Percentiles rank a stretch among this genome's conserved stretches.
These are phyloP conservation scores for Tricholoma matsutake DNA, from an alignment of 768 basidiomycete genomes.

Conservation along the genomic window DNA sequence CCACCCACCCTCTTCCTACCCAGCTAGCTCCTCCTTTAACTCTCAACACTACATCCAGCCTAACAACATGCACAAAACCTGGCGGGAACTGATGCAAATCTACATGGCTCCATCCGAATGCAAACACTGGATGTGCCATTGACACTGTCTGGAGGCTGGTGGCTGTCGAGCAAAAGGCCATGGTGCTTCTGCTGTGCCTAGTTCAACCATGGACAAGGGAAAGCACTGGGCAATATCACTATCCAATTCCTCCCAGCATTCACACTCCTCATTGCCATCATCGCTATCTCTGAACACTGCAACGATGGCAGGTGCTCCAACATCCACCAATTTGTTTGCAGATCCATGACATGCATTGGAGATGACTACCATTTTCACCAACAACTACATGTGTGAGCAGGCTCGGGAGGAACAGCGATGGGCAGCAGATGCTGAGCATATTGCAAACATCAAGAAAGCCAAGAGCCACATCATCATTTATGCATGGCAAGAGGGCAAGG, in stretches of 20 bases:
- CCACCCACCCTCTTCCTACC: background rate
- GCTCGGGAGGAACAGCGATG: background rate
- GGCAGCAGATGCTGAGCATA: background rate
- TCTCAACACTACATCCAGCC: background rate
- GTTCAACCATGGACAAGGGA: background rate
- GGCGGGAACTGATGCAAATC: no score
- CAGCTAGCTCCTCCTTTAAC: background rate
- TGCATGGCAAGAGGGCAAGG: background rate
- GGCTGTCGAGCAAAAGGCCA: background rate
- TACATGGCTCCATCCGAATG: no score
- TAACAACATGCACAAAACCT: no score
- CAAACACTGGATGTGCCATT: no score
- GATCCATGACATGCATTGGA: no score
- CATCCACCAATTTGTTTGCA: background rate
- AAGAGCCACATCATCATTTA: background rate
- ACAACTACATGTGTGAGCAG: background rate
- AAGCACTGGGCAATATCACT: background rate
- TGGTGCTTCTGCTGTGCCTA: background rate
- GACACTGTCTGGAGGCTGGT: no score
- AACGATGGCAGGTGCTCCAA: background rate
- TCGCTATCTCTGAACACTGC: background rate
- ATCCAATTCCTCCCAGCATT: background rate
- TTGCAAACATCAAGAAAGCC: background rate
- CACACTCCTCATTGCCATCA: background rate
- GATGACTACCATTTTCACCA: no score